phyloP scores from a whole-genome alignment of 306 rosid genomes.

The Lathyrus oleraceus region DNA sequence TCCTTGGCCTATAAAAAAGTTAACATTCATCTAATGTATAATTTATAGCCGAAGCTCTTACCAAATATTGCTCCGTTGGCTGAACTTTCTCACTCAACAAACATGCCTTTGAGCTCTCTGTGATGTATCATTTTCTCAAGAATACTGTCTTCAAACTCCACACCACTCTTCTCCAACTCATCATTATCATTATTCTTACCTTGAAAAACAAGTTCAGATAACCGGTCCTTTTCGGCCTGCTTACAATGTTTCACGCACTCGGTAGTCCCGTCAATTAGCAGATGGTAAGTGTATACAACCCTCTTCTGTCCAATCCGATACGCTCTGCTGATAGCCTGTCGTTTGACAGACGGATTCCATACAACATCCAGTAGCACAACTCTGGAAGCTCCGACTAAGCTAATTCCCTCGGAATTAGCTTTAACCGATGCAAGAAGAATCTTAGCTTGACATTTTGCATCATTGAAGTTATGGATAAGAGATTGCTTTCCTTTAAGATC shows the following conservation, averaged over 20 bases:
- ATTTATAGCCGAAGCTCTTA: slow-evolving; percentile 1
- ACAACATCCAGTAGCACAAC: slow-evolving; percentile 48
- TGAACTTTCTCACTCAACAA: slow-evolving; percentile 7
- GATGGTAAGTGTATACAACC: slow-evolving; percentile 42
- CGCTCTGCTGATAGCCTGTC: slow-evolving; percentile 47
- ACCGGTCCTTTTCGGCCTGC: slow-evolving; percentile 37
- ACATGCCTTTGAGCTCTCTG: slow-evolving; percentile 36
- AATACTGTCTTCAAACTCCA: slow-evolving; percentile 26
- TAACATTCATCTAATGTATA: neutral
- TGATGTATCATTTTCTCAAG: slow-evolving; percentile 38
- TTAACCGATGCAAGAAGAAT: slow-evolving; percentile 25
- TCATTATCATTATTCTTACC: slow-evolving; percentile 1
- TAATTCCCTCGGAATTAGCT: slow-evolving; percentile 43
- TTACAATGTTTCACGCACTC: slow-evolving; percentile 28
- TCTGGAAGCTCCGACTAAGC: slow-evolving; percentile 46
- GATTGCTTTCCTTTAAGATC: slow-evolving; percentile 28
- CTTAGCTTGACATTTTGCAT: slow-evolving; percentile 35
- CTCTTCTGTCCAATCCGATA: slow-evolving; percentile 43
- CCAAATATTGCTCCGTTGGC: slow-evolving; percentile 15
- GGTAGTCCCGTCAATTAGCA: slow-evolving; percentile 32
- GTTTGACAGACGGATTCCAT: slow-evolving; percentile 49
- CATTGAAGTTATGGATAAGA: slow-evolving; percentile 36
- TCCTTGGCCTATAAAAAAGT: no score
- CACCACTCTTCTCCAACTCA: neutral
- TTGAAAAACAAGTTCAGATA: slow-evolving; percentile 30